These are phyloP conservation scores for Plasmodium coatneyi DNA, from an alignment of 169 alveolate species.

Conservation along the genomic window DNA sequence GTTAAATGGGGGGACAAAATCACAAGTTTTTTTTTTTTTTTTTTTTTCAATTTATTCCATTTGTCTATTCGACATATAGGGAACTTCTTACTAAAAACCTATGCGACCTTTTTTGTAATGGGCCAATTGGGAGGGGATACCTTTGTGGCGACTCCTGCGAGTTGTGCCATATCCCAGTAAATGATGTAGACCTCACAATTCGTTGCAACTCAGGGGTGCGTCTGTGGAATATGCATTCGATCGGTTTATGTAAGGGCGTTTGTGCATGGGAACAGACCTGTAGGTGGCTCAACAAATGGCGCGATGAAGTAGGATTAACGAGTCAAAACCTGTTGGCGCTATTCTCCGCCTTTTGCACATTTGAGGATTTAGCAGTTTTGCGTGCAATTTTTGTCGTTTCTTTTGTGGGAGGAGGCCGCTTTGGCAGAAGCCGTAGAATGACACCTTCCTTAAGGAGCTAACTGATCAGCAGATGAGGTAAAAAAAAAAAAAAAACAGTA, in stretches of 20 bases:
- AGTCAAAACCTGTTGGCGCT: not conserved
- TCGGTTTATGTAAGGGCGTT: not conserved
- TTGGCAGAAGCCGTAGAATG: not conserved
- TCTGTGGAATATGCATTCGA: not conserved
- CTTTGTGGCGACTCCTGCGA: not conserved
- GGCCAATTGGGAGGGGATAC: not conserved
- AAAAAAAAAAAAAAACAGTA: no score
- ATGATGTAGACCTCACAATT: not conserved
- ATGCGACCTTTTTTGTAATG: not conserved
- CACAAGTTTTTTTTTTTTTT: not conserved
- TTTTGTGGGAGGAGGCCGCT: not conserved
- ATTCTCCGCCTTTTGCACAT: not conserved
- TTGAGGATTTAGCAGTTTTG: not conserved
- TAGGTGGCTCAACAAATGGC: not conserved
- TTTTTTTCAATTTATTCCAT: not conserved
- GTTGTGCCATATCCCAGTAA: not conserved
- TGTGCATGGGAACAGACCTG: not conserved
- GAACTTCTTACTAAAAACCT: not conserved
- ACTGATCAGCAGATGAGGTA: not conserved
- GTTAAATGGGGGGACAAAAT: not conserved
- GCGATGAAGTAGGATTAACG: not conserved
- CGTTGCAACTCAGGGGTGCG: not conserved
- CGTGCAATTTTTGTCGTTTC: not conserved
- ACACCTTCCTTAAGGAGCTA: not conserved
- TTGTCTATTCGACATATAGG: not conserved